Conservation (phyloP, 108 stramenopile species). For the Stephanodiscus triporus region DNA sequence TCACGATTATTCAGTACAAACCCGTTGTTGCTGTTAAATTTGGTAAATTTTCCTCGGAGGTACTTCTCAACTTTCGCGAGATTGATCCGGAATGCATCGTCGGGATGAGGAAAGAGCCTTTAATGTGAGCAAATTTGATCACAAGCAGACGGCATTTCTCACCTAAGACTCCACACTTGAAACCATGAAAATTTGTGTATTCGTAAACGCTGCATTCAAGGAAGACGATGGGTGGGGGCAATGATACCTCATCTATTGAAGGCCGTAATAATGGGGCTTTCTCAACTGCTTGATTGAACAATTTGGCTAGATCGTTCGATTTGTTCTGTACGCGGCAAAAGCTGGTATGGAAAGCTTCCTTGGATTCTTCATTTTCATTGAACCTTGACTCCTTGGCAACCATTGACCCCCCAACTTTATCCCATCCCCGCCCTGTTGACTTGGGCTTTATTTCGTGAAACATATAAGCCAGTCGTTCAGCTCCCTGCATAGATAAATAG, state of each 20-base stretch:
- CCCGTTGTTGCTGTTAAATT: conserved; percentile 62
- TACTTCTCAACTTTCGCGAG: conserved; percentile 18
- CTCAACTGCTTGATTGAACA: conserved; percentile 41
- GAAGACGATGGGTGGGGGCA: conserved; percentile 42
- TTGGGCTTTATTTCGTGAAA: conserved; percentile 42
- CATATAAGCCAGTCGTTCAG: conserved; percentile 48
- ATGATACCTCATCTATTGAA: conserved; percentile 33
- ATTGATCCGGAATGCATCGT: no score
- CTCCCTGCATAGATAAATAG: conserved; percentile 18
- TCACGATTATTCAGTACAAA: conserved; percentile 27
- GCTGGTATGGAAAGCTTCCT: conserved; percentile 40
- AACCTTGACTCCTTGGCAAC: conserved; percentile 48
- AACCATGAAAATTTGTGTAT: conserved; percentile 25
- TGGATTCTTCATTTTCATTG: conserved; percentile 41
- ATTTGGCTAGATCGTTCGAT: conserved; percentile 29
- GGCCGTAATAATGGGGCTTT: conserved; percentile 31
- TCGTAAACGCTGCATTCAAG: conserved; percentile 50
- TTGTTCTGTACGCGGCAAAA: conserved; percentile 42
- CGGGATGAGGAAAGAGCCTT: no score
- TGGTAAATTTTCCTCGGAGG: conserved; percentile 53
- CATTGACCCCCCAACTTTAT: conserved; percentile 31
- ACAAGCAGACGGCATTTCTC: no score
- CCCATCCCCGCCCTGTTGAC: conserved; percentile 13
- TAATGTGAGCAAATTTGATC: no score
- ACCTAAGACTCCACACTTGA: conserved; percentile 40